phyloP scores from a whole-genome alignment of 176 grass and related monocot genomes.

The Triticum turgidum region DNA sequence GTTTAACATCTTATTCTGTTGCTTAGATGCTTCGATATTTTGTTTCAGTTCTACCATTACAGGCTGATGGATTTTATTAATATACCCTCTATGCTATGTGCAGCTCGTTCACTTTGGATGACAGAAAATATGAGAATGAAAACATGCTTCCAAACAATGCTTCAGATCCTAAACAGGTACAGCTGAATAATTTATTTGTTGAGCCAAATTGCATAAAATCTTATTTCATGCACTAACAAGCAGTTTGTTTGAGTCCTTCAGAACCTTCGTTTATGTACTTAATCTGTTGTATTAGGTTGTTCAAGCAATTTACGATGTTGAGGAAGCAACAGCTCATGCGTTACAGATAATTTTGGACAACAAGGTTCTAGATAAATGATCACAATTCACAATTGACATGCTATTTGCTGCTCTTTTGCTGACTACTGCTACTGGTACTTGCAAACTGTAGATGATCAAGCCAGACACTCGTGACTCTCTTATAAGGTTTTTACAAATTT shows the following conservation, averaged over 20 bases:
- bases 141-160: slow-evolving; percentile 59
- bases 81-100: slow-evolving; percentile 25
- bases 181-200: slow-evolving; percentile 9
- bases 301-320: slow-evolving; percentile 86
- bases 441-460: slow-evolving; percentile 81
- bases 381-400: slow-evolving; percentile 4
- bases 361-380: slow-evolving; percentile 63
- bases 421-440: slow-evolving; percentile 25
- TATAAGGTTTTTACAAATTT: slow-evolving; percentile 93
- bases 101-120: slow-evolving; percentile 93
- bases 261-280: slow-evolving; percentile 26
- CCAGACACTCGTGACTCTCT: slow-evolving; percentile 69
- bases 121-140: slow-evolving; percentile 93
- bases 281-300: slow-evolving; percentile 54
- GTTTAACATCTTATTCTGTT: slow-evolving; percentile 5
- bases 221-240: neutral
- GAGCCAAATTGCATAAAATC: slow-evolving; percentile 8
- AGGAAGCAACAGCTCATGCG: slow-evolving; percentile 88
- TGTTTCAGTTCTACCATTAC: neutral
- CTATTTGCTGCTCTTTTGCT: neutral
- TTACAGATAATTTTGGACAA: slow-evolving; percentile 87
- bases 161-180: slow-evolving; percentile 76
- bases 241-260: neutral
- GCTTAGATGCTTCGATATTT: neutral
- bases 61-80: slow-evolving; percentile 20